Conservation (phyloP, 306 rosid genomes). For the Vachellia collinsii region DNA sequence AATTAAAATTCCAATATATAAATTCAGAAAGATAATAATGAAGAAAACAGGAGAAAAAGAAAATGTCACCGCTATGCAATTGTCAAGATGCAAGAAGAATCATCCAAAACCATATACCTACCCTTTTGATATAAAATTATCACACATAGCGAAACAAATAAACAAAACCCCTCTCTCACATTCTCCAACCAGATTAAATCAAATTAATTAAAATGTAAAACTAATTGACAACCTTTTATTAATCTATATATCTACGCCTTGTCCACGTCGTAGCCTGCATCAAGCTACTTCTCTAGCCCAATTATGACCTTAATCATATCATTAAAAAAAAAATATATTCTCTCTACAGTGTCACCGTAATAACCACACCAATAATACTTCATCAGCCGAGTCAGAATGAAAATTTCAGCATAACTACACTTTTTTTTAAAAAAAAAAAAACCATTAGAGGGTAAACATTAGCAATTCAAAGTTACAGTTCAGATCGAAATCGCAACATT, state of each 20-base stretch:
- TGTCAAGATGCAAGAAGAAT: conserved; percentile 44
- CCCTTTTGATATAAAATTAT: conserved; percentile 38
- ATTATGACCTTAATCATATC: conserved; percentile 22
- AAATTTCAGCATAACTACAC: background rate
- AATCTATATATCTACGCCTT: conserved; percentile 17
- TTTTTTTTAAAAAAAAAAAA: too few relatives aligned
- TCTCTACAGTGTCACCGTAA: background rate
- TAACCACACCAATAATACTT: background rate
- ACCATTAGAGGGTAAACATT: too few relatives aligned
- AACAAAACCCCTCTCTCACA: background rate
- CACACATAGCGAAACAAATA: conserved; percentile 29
- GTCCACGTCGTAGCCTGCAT: conserved; percentile 45
- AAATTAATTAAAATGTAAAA: background rate
- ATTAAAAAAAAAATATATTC: background rate
- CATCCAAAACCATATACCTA: conserved; percentile 38
- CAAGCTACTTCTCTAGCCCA: conserved; percentile 11
- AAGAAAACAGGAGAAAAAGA: conserved; percentile 49
- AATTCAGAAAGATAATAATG: conserved; percentile 19
- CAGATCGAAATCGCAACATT: too few relatives aligned
- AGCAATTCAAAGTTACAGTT: too few relatives aligned
- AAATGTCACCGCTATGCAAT: conserved; percentile 46
- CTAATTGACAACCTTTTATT: background rate
- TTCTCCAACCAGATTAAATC: conserved; percentile 29
- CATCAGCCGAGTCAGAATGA: background rate
- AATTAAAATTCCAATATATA: background rate